Evolutionary conservation across 371 early-diverging fungal species (phyloP).

Genomic region (Syncephalastrum monosporum): DNA sequence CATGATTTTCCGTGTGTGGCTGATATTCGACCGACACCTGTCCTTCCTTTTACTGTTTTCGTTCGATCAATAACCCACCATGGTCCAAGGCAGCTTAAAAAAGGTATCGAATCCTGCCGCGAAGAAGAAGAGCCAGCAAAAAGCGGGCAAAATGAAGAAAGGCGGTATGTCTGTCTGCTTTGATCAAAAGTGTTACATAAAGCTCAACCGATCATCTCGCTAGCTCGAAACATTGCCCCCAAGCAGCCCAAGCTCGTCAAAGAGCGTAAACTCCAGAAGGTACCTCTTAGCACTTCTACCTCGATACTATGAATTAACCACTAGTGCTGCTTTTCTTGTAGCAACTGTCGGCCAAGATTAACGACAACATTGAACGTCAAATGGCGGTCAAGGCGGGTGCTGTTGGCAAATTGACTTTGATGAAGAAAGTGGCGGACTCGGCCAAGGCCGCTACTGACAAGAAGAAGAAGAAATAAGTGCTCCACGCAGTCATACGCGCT

Average conservation of each 20-base stretch:
- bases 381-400: constrained; percentile 71
- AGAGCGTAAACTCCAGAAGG: constrained; percentile 54
- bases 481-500: neutral
- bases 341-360: constrained; percentile 64
- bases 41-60: neutral
- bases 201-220: neutral
- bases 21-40: too few species aligned
- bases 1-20: too few species aligned
- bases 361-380: constrained; percentile 62
- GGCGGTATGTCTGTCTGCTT: constrained; percentile 37
- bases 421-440: constrained; percentile 62
- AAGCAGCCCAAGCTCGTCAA: constrained; percentile 57
- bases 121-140: constrained; percentile 49
- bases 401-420: constrained; percentile 69
- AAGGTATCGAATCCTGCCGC: constrained; percentile 28
- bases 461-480: constrained; percentile 24
- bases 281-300: too few species aligned
- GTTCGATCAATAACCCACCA: constrained; percentile 8
- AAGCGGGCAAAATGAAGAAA: constrained; percentile 54
- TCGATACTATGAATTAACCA: too few species aligned
- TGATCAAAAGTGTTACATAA: neutral
- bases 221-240: constrained; percentile 59
- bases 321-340: constrained; percentile 7
- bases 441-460: constrained; percentile 30
- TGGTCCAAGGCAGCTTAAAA: constrained; percentile 57